Base-by-base conservation (phyloP, 768 basidiomycete genomes). In the Gautieria morchelliformis region DNA sequence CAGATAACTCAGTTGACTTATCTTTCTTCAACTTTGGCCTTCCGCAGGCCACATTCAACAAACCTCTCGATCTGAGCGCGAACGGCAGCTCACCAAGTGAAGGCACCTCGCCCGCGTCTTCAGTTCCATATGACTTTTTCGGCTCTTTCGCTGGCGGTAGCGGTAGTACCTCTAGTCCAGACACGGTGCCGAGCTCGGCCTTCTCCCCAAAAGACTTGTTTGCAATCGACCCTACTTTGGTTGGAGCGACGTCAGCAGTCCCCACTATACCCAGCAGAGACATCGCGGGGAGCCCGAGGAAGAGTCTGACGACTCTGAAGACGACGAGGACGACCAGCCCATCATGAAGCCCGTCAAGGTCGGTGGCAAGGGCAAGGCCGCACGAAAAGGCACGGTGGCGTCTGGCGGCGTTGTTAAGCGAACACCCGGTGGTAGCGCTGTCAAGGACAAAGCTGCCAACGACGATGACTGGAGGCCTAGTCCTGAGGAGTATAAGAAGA, bases 401-500 rank as follows among this genome's bases (percentile, higher is more conserved):
- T 80, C 82, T 3, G 89, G 89, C 4, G 89, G 89, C 15, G 71
- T 92, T 55, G 75, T 74, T 53, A 92, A 92, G 70, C 79, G 82
- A 24, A 64, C 74, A 1, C 59, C 69, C 24, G 45, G 68, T 51
- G 59, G 68, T 11, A 63, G 71, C 4, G 75, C 64, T 71, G 74
- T 71, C 8, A 74, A 76, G 9, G 76, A 78, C 40, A 75, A 79
- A 5, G 78, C 81, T 46, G 79, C 80, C 24, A 69, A 83, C 5
- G 77, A 83, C 15, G 86, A 85, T 33, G 87, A 92, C 63, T 91
- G 89, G 87, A 79, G 89, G 50, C 91, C 90, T 8, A 79, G 83
- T 4, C 87, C 93, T 0, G 95, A 96, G 62, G 93, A 93, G 60
- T 96, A 97, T 74, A 85, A 89, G 67, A 97, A 92, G 70, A 88